Percentiles rank a stretch among this genome's conserved stretches.
Evolutionary conservation across 768 basidiomycete genomes (phyloP).

Genomic region (Clitopilus passeckerianus): DNA sequence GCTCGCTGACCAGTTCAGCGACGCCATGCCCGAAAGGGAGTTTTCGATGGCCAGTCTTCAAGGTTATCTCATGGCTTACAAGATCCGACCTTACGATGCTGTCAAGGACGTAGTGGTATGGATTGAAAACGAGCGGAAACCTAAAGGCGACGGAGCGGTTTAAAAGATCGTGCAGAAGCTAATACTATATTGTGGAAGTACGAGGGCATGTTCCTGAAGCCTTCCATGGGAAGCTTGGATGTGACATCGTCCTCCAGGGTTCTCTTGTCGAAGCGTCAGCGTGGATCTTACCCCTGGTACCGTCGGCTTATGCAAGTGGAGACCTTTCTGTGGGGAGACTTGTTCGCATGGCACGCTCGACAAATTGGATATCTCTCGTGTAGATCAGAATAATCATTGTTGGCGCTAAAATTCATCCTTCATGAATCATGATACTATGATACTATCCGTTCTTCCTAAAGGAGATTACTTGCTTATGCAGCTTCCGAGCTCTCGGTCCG

Average conservation of each 20-base stretch:
- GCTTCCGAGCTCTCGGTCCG: neutral
- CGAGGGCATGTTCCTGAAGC: too few relatives aligned
- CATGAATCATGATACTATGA: neutral
- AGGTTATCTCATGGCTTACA: slow-evolving; percentile 67
- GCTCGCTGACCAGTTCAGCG: slow-evolving; percentile 55
- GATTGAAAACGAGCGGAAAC: slow-evolving; percentile 39
- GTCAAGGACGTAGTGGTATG: slow-evolving; percentile 39
- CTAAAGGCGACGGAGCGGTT: neutral
- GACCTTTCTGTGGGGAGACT: too few relatives aligned
- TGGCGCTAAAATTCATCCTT: neutral
- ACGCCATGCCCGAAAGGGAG: slow-evolving; percentile 41
- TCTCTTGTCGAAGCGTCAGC: neutral
- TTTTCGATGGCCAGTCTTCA: slow-evolving; percentile 47
- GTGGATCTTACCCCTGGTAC: neutral
- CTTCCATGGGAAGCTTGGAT: neutral
- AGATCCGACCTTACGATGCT: slow-evolving; percentile 53
- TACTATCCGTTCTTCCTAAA: neutral
- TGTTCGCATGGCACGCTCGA: neutral
- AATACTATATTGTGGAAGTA: too few relatives aligned
- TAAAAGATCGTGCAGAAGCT: too few relatives aligned
- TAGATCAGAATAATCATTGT: neutral
- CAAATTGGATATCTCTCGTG: neutral
- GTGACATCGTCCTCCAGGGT: neutral
- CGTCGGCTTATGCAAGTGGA: neutral
- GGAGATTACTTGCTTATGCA: neutral